These are phyloP conservation scores for Boletus rubroflammeus DNA, from an alignment of 768 basidiomycete genomes.

Conservation along the genomic window DNA sequence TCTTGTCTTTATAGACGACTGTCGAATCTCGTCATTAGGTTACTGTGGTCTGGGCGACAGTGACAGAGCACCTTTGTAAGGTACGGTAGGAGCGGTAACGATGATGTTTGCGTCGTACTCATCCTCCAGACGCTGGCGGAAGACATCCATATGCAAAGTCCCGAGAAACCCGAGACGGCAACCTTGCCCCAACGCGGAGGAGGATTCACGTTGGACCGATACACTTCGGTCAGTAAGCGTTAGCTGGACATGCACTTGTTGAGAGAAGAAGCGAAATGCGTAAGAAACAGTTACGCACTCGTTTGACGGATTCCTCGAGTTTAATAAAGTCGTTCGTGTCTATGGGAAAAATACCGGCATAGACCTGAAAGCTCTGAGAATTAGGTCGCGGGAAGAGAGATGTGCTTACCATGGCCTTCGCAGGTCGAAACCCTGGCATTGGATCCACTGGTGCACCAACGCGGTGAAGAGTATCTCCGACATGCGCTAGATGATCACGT, in stretches of 20 bases:
- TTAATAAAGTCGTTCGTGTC: slow-evolving; percentile 89
- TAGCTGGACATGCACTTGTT: slow-evolving; percentile 43
- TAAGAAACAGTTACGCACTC: slow-evolving; percentile 46
- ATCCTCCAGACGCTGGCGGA: slow-evolving; percentile 93
- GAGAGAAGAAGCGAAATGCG: slow-evolving; percentile 5
- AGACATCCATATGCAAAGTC: slow-evolving; percentile 94
- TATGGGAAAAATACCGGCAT: slow-evolving; percentile 91
- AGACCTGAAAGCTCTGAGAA: slow-evolving; percentile 56
- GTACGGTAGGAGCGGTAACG: slow-evolving; percentile 93
- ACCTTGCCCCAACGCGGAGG: slow-evolving; percentile 92
- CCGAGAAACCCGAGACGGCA: slow-evolving; percentile 94
- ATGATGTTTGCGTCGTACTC: slow-evolving; percentile 95
- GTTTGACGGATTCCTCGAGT: slow-evolving; percentile 91
- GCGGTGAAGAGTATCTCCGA: slow-evolving; percentile 90
- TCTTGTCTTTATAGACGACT: slow-evolving; percentile 75
- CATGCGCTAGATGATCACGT: slow-evolving; percentile 56
- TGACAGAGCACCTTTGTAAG: slow-evolving; percentile 65
- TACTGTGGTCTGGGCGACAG: not conserved
- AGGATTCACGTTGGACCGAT: slow-evolving; percentile 86
- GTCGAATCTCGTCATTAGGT: slow-evolving; percentile 1
- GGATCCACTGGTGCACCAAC: slow-evolving; percentile 72
- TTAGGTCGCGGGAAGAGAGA: not conserved
- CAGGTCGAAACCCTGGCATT: slow-evolving; percentile 86
- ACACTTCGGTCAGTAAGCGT: slow-evolving; percentile 87
- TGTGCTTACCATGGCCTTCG: slow-evolving; percentile 81